phyloP scores from a whole-genome alignment of 257 asterid species.

The Jaltomata sinuosa region DNA sequence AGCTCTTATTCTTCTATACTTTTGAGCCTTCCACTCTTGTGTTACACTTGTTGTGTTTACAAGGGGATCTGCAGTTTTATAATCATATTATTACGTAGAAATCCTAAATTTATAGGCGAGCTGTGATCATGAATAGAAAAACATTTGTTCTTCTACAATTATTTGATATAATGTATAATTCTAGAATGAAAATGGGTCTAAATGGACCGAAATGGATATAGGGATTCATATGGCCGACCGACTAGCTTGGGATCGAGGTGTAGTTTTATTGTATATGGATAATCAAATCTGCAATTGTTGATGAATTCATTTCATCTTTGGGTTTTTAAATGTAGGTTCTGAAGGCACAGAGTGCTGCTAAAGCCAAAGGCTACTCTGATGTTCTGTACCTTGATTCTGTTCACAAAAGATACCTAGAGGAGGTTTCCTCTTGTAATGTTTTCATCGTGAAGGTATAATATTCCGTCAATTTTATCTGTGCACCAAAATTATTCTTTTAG shows the following conservation, averaged over 20 bases:
- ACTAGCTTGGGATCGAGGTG: background rate
- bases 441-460: conserved; percentile 71
- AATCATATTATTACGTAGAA: background rate
- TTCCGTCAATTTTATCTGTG: background rate
- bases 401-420: conserved; percentile 79
- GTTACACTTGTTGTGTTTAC: background rate
- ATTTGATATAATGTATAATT: background rate
- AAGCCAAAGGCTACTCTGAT: conserved; percentile 89
- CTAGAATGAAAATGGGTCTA: background rate
- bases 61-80: background rate
- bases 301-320: background rate
- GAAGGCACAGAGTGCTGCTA: conserved; percentile 90
- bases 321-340: conserved; percentile 40
- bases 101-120: background rate
- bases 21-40: background rate
- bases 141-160: background rate
- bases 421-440: conserved; percentile 93
- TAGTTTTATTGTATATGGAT: background rate
- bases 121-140: background rate
- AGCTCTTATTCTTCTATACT: background rate
- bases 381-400: conserved; percentile 76
- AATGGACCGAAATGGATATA: background rate
- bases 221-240: background rate
- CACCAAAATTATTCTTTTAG: background rate
- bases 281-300: background rate